Evolutionary conservation across 495 filamentous ascomycete species (phyloP), one percentile per base, ranked within the genome.

Genomic region (Trichoderma orchidacearum): DNA sequence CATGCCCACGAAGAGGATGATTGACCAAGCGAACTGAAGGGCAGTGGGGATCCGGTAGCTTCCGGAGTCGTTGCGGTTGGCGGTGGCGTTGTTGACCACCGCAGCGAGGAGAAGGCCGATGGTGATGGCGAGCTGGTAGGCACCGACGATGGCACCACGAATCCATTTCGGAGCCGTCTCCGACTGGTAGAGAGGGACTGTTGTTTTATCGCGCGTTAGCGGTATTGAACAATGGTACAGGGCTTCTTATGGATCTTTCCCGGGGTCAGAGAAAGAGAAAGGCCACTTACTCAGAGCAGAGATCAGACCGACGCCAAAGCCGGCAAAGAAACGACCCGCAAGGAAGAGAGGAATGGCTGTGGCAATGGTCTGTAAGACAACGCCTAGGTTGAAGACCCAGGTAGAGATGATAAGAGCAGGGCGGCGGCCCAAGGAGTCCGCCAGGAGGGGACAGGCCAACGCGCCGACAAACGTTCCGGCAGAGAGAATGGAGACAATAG

Each of bases 71-170:
- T 58, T 65, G 58, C 80, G 78, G 58, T 78, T 56, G 70, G 84
- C 61, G 18, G 85, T 89, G 36, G 64, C 84, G 64, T 89, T 88
- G 70, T 82, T 79, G 62, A 91, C 79, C 63, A 80, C 84, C 3
- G 85, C 81, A 0, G 87, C 86, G 50, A 89, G 64, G 68, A 90
- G 76, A 62, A 91, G 71, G 70, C 84, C 85, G 57, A 89, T 80
- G 52, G 85, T 88, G 66, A 88, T 80, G 69, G 82, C 85, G 74
- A 89, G 87, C 63, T 89, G 85, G 72, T 88, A 89, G 21, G 81
- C 82, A 0, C 82, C 80, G 23, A 89, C 85, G 35, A 89, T 76
- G 30, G 85, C 83, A 63, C 85, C 85, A 62, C 85, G 82, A 58
- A 87, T 48, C 81, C 66, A 82, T 83, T 68, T 81, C 80, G 52